phyloP scores from a whole-genome alignment of 176 grass and related monocot species.

The Olyra latifolia region DNA sequence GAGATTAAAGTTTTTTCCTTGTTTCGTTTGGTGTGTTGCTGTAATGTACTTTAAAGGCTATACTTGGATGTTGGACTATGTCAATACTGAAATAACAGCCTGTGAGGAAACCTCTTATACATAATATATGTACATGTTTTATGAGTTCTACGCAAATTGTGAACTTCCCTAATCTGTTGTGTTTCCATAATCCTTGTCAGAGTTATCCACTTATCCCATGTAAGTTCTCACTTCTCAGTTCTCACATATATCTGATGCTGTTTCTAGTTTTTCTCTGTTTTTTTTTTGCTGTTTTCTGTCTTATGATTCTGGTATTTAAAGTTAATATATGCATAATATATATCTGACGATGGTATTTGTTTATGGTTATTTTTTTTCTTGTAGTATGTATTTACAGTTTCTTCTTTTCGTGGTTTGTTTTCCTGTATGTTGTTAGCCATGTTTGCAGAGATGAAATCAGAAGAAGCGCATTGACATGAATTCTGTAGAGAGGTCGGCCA shows the following conservation, averaged over 20 bases:
- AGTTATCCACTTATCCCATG: too few species aligned
- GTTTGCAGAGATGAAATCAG: not conserved
- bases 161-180: not conserved
- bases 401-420: not conserved
- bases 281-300: not conserved
- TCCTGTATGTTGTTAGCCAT: not conserved
- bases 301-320: not conserved
- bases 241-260: not conserved
- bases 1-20: constrained; percentile 25
- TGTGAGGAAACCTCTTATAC: constrained; percentile 17
- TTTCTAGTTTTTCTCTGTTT: not conserved
- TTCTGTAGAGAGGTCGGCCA: not conserved
- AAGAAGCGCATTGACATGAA: not conserved
- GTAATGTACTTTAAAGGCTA: not conserved
- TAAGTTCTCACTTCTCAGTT: too few species aligned
- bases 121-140: not conserved
- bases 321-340: not conserved
- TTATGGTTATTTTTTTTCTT: not conserved
- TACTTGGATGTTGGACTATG: not conserved
- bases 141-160: not conserved
- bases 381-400: not conserved
- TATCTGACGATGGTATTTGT: not conserved
- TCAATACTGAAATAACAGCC: constrained; percentile 24
- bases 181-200: not conserved
- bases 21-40: not conserved